Conservation (phyloP, 306 rosid species). For the Gynostemma pentaphyllum region DNA sequence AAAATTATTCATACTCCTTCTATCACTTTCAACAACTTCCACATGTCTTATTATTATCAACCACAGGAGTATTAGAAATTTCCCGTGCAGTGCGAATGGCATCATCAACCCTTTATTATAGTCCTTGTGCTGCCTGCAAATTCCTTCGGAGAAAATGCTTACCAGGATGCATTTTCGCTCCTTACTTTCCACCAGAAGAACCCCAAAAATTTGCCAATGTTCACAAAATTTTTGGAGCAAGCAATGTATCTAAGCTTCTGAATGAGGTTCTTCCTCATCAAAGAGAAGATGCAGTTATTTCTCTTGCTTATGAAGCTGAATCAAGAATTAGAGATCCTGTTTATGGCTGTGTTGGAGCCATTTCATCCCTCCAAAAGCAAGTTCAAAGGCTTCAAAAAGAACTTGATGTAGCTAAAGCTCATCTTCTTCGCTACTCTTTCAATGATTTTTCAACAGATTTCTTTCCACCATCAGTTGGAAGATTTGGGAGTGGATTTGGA, state of each 20-base stretch:
- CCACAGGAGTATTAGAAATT: no score
- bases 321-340: slow-evolving; percentile 86
- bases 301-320: slow-evolving; percentile 90
- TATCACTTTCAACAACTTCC: no score
- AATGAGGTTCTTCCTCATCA: slow-evolving; percentile 89
- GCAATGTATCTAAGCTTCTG: slow-evolving; percentile 88
- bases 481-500: slow-evolving; percentile 20
- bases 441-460: slow-evolving; percentile 23
- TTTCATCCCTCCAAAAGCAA: slow-evolving; percentile 80
- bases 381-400: slow-evolving; percentile 88
- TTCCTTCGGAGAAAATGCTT: slow-evolving; percentile 86
- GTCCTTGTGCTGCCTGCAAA: slow-evolving; percentile 96
- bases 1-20: no score
- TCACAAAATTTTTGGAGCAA: slow-evolving; percentile 93
- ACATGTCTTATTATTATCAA: no score
- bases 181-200: slow-evolving; percentile 93
- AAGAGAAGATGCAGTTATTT: slow-evolving; percentile 84
- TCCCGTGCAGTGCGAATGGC: slow-evolving; percentile 17
- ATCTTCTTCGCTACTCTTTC: slow-evolving; percentile 61
- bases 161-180: slow-evolving; percentile 81
- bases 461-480: slow-evolving; percentile 9
- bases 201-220: slow-evolving; percentile 90
- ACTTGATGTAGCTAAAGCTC: slow-evolving; percentile 74
- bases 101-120: slow-evolving; percentile 54
- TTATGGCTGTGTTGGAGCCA: slow-evolving; percentile 88